Percentiles rank a stretch among this genome's conserved stretches.
Conservation (phyloP, 768 basidiomycete species). For the Kwoniella bestiolae region DNA sequence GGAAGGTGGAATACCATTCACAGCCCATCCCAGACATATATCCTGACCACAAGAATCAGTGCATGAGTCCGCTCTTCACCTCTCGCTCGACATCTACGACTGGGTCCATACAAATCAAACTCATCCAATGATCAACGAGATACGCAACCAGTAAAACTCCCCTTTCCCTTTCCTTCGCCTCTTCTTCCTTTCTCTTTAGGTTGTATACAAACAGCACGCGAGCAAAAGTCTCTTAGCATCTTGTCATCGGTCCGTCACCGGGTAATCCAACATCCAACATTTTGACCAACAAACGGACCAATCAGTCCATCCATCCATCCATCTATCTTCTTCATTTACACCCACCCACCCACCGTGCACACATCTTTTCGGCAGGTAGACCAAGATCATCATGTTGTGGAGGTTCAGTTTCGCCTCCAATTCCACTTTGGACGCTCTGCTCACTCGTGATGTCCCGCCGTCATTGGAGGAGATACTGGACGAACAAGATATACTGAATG, state of each 20-base stretch:
- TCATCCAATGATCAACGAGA: neutral
- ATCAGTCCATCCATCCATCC: too few relatives aligned
- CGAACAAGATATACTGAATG: constrained; percentile 90
- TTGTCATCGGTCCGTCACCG: neutral
- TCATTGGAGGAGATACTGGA: constrained; percentile 82
- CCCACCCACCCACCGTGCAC: neutral
- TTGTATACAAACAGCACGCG: constrained; percentile 6
- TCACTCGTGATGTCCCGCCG: constrained; percentile 77
- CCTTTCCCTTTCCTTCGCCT: constrained; percentile 1
- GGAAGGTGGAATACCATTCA: too few relatives aligned
- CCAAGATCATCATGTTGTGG: constrained; percentile 52
- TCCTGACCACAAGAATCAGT: too few relatives aligned
- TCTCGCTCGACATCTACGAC: too few relatives aligned
- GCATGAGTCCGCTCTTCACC: too few relatives aligned
- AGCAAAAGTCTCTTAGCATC: neutral
- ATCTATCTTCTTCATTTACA: too few relatives aligned
- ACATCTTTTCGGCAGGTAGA: neutral
- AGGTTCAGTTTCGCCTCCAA: constrained; percentile 53
- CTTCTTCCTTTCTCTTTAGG: constrained; percentile 4
- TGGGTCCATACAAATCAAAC: neutral
- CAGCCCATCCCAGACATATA: neutral
- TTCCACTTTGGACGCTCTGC: constrained; percentile 71
- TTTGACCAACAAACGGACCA: neutral
- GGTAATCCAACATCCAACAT: neutral
- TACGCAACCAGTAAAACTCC: neutral